Evolutionary conservation across 2,329 filamentous ascomycete genomes (phyloP).

Genomic region (Neoarthrinium moseri): DNA sequence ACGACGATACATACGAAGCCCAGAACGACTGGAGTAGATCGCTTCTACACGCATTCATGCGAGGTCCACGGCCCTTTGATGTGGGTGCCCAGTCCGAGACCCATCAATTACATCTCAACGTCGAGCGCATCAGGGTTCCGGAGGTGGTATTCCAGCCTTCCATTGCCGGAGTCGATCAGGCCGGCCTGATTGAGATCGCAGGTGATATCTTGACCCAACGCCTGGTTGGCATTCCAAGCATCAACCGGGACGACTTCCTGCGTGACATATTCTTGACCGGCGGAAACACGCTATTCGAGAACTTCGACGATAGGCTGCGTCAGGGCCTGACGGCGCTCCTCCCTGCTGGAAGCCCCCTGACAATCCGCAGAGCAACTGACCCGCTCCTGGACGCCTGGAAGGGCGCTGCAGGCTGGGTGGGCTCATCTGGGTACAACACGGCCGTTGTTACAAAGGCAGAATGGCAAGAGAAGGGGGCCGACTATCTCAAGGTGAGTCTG

Average conservation of each 20-base stretch:
- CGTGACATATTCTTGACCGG: slow-evolving; percentile 91
- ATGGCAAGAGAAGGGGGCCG: slow-evolving; percentile 86
- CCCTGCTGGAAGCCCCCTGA: slow-evolving; percentile 66
- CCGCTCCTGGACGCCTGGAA: slow-evolving; percentile 87
- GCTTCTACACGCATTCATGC: slow-evolving; percentile 83
- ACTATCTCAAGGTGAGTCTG: slow-evolving; percentile 79
- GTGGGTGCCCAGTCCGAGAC: slow-evolving; percentile 74
- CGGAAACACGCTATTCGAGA: slow-evolving; percentile 83
- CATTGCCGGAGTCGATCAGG: slow-evolving; percentile 90
- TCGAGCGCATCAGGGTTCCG: slow-evolving; percentile 90
- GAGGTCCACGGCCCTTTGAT: slow-evolving; percentile 85
- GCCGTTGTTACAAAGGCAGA: slow-evolving; percentile 76
- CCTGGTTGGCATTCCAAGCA: slow-evolving; percentile 51
- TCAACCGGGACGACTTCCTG: slow-evolving; percentile 66
- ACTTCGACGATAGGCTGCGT: slow-evolving; percentile 80
- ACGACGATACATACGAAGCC: slow-evolving; percentile 87
- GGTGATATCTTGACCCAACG: slow-evolving; percentile 87
- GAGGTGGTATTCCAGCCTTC: slow-evolving; percentile 91
- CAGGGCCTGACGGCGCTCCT: slow-evolving; percentile 72
- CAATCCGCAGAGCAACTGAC: slow-evolving; percentile 71
- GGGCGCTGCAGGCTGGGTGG: slow-evolving; percentile 85
- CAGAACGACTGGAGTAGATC: slow-evolving; percentile 95
- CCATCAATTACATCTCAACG: slow-evolving; percentile 91
- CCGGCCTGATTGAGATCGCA: slow-evolving; percentile 88
- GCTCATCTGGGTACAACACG: slow-evolving; percentile 55